Evolutionary conservation across 345 rosid species (phyloP).

Genomic region (Microcos paniculata): DNA sequence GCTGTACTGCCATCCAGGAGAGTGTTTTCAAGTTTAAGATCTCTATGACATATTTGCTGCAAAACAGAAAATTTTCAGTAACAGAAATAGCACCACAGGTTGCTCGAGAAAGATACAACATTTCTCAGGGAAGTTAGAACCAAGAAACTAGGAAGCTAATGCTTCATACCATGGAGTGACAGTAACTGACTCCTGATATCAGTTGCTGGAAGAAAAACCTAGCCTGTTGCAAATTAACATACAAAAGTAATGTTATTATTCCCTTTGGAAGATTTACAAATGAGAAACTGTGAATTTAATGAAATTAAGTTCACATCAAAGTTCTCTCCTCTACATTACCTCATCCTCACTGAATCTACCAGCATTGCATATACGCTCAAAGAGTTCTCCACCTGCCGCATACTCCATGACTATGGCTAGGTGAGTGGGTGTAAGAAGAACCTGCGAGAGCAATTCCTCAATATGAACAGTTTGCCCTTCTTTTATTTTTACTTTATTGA

Average conservation of each 20-base stretch:
- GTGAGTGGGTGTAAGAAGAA: slow-evolving; percentile 59
- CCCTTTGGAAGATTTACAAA: neutral
- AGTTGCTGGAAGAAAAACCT: slow-evolving; percentile 81
- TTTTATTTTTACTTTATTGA: neutral
- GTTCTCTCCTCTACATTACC: slow-evolving; percentile 27
- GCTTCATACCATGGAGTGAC: slow-evolving; percentile 63
- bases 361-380: slow-evolving; percentile 59
- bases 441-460: slow-evolving; percentile 33
- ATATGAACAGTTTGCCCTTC: neutral
- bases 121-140: neutral
- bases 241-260: neutral
- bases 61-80: neutral
- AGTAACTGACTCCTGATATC: slow-evolving; percentile 70
- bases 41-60: slow-evolving; percentile 69
- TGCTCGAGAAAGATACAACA: neutral
- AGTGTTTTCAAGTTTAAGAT: slow-evolving; percentile 76
- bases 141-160: neutral
- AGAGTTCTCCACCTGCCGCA: slow-evolving; percentile 77
- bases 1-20: slow-evolving; percentile 61
- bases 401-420: slow-evolving; percentile 77
- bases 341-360: slow-evolving; percentile 73
- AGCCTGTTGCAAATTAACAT: slow-evolving; percentile 40
- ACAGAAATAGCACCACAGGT: neutral
- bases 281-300: neutral
- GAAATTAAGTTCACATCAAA: neutral